Base-by-base conservation (phyloP, 2,329 filamentous ascomycete species). In the Diaporthe sp. region DNA sequence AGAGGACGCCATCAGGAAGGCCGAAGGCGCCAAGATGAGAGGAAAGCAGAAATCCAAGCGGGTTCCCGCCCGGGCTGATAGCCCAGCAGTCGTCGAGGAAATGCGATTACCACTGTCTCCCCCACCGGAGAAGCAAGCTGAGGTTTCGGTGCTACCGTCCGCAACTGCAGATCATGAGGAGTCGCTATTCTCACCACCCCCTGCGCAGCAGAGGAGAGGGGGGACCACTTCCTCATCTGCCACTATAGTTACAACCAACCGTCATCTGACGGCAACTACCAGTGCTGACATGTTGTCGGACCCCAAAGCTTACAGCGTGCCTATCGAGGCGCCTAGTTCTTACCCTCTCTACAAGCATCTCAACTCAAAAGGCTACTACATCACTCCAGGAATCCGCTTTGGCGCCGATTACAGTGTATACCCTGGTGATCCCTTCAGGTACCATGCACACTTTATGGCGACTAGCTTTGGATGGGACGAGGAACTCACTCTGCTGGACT, bases 371-470 rank as follows among this genome's bases (percentile, higher is more conserved):
- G 94, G 93, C 67, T 98, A 96, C 84, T 98, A 93, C 85, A 92
- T 97, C 80, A 96, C 95, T 72, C 97, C 97, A 1, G 97, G 97
- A 12, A 88, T 99, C 70, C 94, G 97, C 35, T 99, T 99, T 80
- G 97, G 97, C 35, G 97, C 96, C 79, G 92, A 97, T 80, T 98
- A 97, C 84, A 95, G 95, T 78, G 95, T 97, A 7, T 99, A 99
- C 80, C 97, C 97, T 0, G 97, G 97, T 60, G 97, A 99, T 82
- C 95, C 97, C 1, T 87, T 99, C 69, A 92, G 97, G 15, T 99
- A 97, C 82, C 97, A 99, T 83, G 97, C 95, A 60, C 97, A 99
- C 83, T 98, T 98, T 82, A 89, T 98, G 79, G 94, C 93, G 10
- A 93, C 93, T n/a, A 92, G 94, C 42, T 91, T 94, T 78, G 91